Evolutionary conservation across 139 green algal species (phyloP).

Genomic region (Coelastrella sp.): DNA sequence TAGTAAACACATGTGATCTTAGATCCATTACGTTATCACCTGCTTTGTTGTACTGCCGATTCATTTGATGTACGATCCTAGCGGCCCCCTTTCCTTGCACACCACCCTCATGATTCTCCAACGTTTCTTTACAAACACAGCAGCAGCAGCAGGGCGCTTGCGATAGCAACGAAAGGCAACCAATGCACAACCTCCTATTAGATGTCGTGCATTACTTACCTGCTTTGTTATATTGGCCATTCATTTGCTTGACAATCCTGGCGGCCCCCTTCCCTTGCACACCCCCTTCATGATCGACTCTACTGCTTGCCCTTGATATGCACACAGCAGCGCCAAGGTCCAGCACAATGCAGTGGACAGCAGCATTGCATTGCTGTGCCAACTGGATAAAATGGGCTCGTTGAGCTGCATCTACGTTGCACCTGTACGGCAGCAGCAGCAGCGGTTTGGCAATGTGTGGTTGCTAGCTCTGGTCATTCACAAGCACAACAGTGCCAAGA

Average conservation of each 20-base stretch:
- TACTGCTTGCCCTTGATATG: conserved; percentile 50
- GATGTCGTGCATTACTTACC: not conserved
- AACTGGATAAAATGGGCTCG: conserved; percentile 73
- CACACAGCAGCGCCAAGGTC: conserved; percentile 60
- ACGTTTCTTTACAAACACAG: conserved; percentile 26
- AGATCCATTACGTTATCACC: no score
- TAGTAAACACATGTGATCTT: no score
- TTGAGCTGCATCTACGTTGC: conserved; percentile 73
- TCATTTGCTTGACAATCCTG: conserved; percentile 27
- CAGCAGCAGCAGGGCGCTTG: no score
- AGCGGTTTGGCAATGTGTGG: not conserved
- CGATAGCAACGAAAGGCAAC: no score
- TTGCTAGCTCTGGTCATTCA: not conserved
- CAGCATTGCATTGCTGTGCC: conserved; percentile 41
- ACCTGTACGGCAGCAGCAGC: conserved; percentile 29
- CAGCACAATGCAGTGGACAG: conserved; percentile 71
- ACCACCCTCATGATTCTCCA: conserved; percentile 67
- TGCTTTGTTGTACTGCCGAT: not conserved
- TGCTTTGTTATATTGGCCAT: conserved; percentile 13
- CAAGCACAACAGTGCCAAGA: not conserved
- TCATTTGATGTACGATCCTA: conserved; percentile 20
- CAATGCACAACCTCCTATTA: no score
- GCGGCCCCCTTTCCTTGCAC: conserved; percentile 60
- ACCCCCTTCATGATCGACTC: conserved; percentile 71
- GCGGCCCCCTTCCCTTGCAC: conserved; percentile 60